Percentiles rank a stretch among this genome's conserved stretches.
Evolutionary conservation across 1,284 basidiomycete species (phyloP).

Genomic region (Tilletia caries): DNA sequence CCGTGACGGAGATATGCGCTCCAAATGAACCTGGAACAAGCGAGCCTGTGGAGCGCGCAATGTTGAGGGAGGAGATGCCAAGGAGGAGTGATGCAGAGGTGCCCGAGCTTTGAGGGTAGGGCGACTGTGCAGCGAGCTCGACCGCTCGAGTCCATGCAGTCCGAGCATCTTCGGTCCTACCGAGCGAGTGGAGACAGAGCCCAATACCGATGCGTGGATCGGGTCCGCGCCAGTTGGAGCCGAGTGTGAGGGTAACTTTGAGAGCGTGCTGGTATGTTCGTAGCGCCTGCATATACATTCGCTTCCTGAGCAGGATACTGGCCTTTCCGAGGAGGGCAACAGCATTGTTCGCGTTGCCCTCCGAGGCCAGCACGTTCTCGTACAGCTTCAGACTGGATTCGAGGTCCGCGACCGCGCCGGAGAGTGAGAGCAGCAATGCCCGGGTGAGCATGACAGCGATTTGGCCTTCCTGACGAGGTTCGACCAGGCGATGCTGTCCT

Average conservation of each 20-base stretch:
- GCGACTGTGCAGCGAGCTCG: conserved; percentile 33
- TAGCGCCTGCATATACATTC: conserved; percentile 39
- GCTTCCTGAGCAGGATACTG: conserved; percentile 42
- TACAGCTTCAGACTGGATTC: conserved; percentile 32
- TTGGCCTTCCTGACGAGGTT: conserved; percentile 24
- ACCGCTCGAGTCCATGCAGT: conserved; percentile 50
- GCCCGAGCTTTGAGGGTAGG: conserved; percentile 16
- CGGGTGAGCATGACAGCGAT: conserved; percentile 33
- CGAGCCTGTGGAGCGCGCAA: conserved; percentile 32
- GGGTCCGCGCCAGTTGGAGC: conserved; percentile 36
- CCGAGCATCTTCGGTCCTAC: conserved; percentile 40
- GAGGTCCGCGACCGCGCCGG: conserved; percentile 28
- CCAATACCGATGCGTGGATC: conserved; percentile 51
- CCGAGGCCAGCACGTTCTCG: not conserved
- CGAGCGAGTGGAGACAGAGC: conserved; percentile 47
- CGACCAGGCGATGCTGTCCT: conserved; percentile 26
- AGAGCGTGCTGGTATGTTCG: conserved; percentile 47
- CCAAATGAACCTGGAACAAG: conserved; percentile 40
- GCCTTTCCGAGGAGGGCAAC: conserved; percentile 49
- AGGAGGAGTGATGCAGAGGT: conserved; percentile 30
- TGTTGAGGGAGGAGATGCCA: conserved; percentile 45
- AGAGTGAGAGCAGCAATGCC: conserved; percentile 31
- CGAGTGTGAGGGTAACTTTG: conserved; percentile 22
- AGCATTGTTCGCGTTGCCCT: conserved; percentile 29
- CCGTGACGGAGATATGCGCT: conserved; percentile 33